Evolutionary conservation across 495 filamentous ascomycete genomes (phyloP).

Genomic region (Pseudomonodictys pantanalensis): DNA sequence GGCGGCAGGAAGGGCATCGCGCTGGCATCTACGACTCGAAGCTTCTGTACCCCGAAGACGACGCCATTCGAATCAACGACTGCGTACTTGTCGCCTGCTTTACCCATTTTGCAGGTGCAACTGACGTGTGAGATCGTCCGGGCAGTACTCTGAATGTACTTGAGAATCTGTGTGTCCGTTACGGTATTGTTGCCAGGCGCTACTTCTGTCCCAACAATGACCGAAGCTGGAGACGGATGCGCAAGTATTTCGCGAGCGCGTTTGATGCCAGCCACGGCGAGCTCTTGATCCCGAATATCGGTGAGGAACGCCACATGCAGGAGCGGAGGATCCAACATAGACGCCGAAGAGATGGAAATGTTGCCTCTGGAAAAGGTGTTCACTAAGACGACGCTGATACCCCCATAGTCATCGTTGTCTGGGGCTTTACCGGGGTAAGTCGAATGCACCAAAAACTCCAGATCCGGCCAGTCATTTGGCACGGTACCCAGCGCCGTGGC

Average conservation of each 20-base stretch:
- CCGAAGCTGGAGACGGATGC: neutral
- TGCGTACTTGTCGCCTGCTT: constrained; percentile 46
- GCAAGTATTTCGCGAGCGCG: constrained; percentile 5
- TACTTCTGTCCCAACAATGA: constrained; percentile 46
- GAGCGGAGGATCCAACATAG: constrained; percentile 1
- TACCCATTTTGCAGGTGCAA: constrained; percentile 55
- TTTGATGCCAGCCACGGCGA: constrained; percentile 12
- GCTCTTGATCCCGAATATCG: constrained; percentile 5
- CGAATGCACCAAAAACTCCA: constrained; percentile 5
- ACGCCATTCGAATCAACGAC: constrained; percentile 52
- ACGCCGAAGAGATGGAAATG: constrained; percentile 5
- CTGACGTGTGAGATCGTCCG: constrained; percentile 51
- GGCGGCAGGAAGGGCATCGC: constrained; percentile 52
- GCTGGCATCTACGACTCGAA: constrained; percentile 61
- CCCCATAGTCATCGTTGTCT: neutral
- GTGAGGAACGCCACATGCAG: constrained; percentile 5
- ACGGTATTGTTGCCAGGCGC: constrained; percentile 48
- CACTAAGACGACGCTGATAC: neutral
- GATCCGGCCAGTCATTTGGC: constrained; percentile 18
- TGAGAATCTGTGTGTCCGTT: constrained; percentile 53
- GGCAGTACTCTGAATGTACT: constrained; percentile 42
- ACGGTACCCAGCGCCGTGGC: neutral
- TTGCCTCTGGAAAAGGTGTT: constrained; percentile 7
- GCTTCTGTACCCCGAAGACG: constrained; percentile 49
- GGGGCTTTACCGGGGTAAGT: constrained; percentile 1